Conservation (phyloP, 192 early-diverging fungal species). For the Coemansia sp. region DNA sequence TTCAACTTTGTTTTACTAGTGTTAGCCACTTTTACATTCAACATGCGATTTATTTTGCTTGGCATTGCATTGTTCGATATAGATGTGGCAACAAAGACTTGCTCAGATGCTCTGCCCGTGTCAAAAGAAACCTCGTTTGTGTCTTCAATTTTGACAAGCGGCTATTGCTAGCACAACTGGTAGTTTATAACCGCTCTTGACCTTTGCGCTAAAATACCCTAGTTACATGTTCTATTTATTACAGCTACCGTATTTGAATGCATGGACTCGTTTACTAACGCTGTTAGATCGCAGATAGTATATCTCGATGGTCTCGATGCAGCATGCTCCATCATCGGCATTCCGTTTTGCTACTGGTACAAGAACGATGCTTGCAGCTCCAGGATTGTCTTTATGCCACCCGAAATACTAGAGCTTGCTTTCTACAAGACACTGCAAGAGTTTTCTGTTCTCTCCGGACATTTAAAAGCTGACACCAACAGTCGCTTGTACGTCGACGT, state of each 20-base stretch:
- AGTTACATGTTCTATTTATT: background rate
- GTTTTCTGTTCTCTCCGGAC: conserved; percentile 24
- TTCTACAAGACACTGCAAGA: conserved; percentile 21
- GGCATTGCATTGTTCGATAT: background rate
- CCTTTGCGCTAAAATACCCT: background rate
- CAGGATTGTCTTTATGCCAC: conserved; percentile 15
- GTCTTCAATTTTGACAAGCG: background rate
- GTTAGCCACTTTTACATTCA: no score
- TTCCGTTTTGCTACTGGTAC: conserved; percentile 15
- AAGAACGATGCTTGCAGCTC: background rate
- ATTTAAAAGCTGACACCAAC: background rate
- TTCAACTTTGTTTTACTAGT: no score
- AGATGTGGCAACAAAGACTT: background rate
- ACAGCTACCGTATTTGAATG: no score
- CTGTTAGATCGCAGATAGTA: conserved; percentile 9
- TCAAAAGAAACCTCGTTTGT: background rate
- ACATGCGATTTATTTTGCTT: background rate
- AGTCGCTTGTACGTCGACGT: conserved; percentile 11
- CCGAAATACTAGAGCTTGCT: conserved; percentile 7
- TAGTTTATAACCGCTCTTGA: background rate
- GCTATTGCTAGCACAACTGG: background rate
- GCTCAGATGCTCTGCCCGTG: background rate
- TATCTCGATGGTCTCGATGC: conserved; percentile 12
- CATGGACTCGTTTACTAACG: conserved; percentile 6
- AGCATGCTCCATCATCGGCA: conserved; percentile 4